A percentile compares a stretch with the other conserved stretches of the same genome.
Evolutionary conservation across 805 yeast species (phyloP).

Genomic region (Yamadazyma olivae): DNA sequence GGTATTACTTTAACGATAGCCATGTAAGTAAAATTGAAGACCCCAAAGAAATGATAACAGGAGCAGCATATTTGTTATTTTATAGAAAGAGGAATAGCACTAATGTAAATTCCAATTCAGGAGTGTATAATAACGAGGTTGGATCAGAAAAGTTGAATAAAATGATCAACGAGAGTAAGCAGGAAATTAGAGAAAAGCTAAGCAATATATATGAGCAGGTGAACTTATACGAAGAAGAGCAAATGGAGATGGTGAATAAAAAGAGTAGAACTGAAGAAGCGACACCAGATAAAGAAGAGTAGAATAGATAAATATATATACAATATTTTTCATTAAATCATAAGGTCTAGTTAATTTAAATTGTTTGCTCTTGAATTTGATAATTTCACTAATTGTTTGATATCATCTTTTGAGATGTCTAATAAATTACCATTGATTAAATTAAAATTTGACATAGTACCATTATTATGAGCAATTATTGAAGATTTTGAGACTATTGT

Average conservation of each 20-base stretch:
- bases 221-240: conserved; percentile 6
- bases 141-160: conserved; percentile 48
- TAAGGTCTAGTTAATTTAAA: conserved; percentile 4
- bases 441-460: conserved; percentile 22
- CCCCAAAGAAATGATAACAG: conserved; percentile 60
- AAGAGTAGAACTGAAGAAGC: neutral
- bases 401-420: conserved; percentile 41
- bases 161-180: conserved; percentile 41
- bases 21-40: conserved; percentile 56
- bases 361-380: conserved; percentile 47
- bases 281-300: conserved; percentile 6
- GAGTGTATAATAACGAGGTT: conserved; percentile 26
- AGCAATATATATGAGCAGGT: conserved; percentile 9
- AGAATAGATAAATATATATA: neutral
- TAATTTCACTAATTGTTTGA: conserved; percentile 46
- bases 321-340: too few species aligned
- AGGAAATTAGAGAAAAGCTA: conserved; percentile 1
- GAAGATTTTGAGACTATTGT: conserved; percentile 9
- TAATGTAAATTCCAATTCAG: too few species aligned
- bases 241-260: conserved; percentile 6
- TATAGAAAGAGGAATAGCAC: conserved; percentile 58
- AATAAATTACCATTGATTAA: conserved; percentile 49
- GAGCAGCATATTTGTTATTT: conserved; percentile 85
- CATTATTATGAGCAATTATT: conserved; percentile 8
- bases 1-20: conserved; percentile 93